phyloP scores from a whole-genome alignment of 257 asterid genomes.

The Coffea eugenioides region DNA sequence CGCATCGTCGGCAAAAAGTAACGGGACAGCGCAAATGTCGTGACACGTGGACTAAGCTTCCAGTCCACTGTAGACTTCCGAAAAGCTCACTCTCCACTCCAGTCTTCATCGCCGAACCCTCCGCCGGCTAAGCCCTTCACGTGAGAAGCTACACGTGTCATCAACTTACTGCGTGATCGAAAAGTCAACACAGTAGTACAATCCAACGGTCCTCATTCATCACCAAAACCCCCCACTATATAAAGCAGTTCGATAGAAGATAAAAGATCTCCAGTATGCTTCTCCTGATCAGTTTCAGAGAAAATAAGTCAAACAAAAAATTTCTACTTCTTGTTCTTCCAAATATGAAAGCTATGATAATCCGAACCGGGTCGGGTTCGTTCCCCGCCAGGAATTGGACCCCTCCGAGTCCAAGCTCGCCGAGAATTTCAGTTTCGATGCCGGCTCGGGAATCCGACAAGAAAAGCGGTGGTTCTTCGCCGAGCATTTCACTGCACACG shows the following conservation, averaged over 20 bases:
- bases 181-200: slow-evolving; percentile 21
- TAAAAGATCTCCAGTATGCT: no score
- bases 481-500: slow-evolving; percentile 25
- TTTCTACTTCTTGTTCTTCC: no score
- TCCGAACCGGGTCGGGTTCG: slow-evolving; percentile 53
- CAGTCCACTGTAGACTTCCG: slow-evolving; percentile 5
- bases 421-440: slow-evolving; percentile 18
- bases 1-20: no score
- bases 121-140: slow-evolving; percentile 26
- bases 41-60: slow-evolving; percentile 31
- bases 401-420: slow-evolving; percentile 19
- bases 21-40: slow-evolving; percentile 17
- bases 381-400: slow-evolving; percentile 24
- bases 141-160: slow-evolving; percentile 44
- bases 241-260: neutral
- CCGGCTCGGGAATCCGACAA: slow-evolving; percentile 21
- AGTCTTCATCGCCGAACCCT: no score
- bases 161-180: neutral
- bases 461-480: slow-evolving; percentile 21
- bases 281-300: neutral
- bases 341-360: slow-evolving; percentile 43
- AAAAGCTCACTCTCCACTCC: slow-evolving; percentile 10
- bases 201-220: slow-evolving; percentile 20
- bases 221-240: neutral
- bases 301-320: slow-evolving; percentile 4